Base-by-base conservation (phyloP, 2,329 filamentous ascomycete genomes). In the Talaromyces sp. region DNA sequence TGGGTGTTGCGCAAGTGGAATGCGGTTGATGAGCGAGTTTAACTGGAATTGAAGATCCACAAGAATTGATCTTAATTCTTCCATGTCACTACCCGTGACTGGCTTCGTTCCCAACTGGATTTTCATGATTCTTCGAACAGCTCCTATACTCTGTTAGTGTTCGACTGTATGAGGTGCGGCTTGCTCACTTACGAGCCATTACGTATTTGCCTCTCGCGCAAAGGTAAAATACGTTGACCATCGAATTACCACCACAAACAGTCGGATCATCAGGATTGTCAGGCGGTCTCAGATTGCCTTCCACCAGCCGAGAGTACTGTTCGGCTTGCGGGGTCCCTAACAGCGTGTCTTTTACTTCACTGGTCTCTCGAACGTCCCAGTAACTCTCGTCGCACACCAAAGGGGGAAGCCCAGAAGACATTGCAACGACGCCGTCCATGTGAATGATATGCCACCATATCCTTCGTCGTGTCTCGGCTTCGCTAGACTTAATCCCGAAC, bases 371-470 rank as follows among this genome's bases (percentile, higher is more conserved):
- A 1, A 83, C 81, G 69, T 84, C 81, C 76, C 79, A 83, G 45
- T 80, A 82, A 58, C 78, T 78, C 62, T 83, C 80, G 43, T 81
- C 80, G 40, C 77, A 77, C 15, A 83, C 78, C 27, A 82, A 70
- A 8, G 81, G 81, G 6, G 81, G 81, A 13, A 83, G 72, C 1
- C 81, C 81, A 58, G 80, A 81, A 3, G 81, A 81, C 73, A 83
- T 81, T 1, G 81, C 78, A n/a, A 83, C 78, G 11, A 82, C 76
- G n/a, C 80, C 74, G 67, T 82, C 80, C 73, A 81, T 80, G 53
- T 82, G 79, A 29, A 82, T 77, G 40, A 83, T 80, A 67, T 82
- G 80, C 79, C 80, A 82, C 81, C 81, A 83, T 59, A 83, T 71
- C 17, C 80, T 75, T 59, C 81, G 76, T 29, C 81, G 74, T 49